Base-by-base conservation (phyloP, 305 asterid genomes). In the Lippia alba region DNA sequence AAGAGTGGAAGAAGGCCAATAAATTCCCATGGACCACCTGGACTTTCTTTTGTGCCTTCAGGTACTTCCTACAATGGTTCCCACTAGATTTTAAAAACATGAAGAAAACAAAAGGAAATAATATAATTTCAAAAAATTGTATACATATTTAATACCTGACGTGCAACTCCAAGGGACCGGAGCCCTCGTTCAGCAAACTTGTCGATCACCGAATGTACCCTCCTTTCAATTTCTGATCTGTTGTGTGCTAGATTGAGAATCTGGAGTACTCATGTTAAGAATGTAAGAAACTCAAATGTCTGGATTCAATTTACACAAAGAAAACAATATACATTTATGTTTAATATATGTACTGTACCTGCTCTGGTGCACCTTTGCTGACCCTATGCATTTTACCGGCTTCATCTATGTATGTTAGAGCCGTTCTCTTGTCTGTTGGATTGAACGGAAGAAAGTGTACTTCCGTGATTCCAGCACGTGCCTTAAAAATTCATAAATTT, bases 361-460 rank as follows among this genome's bases (percentile, higher is more conserved):
- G 90, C 74, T 85, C 88, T 6, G 87, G 90, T 48, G 88, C 88
- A 5, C 90, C 90, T 76, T 85, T 85, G 80, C 87, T 85, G 74
- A 80, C 87, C 76, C 85, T 78, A 57, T 78, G 85, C 89, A 81
- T 84, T 67, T 75, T 81, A 54, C 83, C 89, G 60, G 74, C 78
- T 61, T 71, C 79, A 36, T 84, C 86, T 77, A 71, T 69, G 77
- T 84, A 84, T 30, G 86, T 84, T 56, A 84, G 74, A 41, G 89
- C 86, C 51, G 86, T 82, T 72, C 89, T 81, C 73, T 84, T 84
- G 72, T 84, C 89, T 54, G 89, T 84, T 41, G 87, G 85, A 73
- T 84, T 84, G 56, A 84, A 84, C 16, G 89, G 89, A 49, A 84
- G 84, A 80, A 84, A 81, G 67, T 84, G 89, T 57, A 81, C 81